A percentile compares a stretch with the other conserved stretches of the same genome.
Conservation (phyloP, 1,284 basidiomycete genomes). For the Cystobasidium sp. region DNA sequence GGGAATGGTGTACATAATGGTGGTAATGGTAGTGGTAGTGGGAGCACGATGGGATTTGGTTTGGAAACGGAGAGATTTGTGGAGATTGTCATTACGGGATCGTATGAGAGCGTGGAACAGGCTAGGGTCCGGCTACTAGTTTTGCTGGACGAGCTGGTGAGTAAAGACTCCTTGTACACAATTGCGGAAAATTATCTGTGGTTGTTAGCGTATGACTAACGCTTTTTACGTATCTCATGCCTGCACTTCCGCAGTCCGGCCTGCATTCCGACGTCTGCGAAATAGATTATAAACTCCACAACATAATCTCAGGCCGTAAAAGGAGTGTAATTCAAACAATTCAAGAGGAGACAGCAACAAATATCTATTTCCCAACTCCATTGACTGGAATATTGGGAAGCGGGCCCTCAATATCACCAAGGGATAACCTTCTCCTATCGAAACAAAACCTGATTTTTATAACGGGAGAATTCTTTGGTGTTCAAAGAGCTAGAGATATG, state of each 20-base stretch:
- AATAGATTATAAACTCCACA: slow-evolving; percentile 93
- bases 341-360: slow-evolving; percentile 96
- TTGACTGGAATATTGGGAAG: slow-evolving; percentile 74
- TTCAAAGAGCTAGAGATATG: slow-evolving; percentile 94
- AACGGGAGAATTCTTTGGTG: slow-evolving; percentile 95
- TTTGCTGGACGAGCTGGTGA: slow-evolving; percentile 88
- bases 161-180: slow-evolving; percentile 57
- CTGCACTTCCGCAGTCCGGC: no score
- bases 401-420: slow-evolving; percentile 56
- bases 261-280: slow-evolving; percentile 88
- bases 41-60: slow-evolving; percentile 61
- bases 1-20: no score
- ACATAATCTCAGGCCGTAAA: slow-evolving; percentile 89
- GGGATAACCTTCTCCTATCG: slow-evolving; percentile 51
- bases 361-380: slow-evolving; percentile 91
- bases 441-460: slow-evolving; percentile 87
- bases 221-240: no score
- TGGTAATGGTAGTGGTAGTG: background rate
- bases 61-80: slow-evolving; percentile 92
- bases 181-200: background rate
- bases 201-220: no score
- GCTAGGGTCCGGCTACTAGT: slow-evolving; percentile 88
- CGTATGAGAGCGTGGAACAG: slow-evolving; percentile 83
- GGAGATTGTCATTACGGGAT: slow-evolving; percentile 85
- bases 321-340: slow-evolving; percentile 85